Percentiles rank a stretch among this genome's conserved stretches.
Evolutionary conservation across 345 rosid species (phyloP).

Genomic region (Eucalyptus cloeziana): DNA sequence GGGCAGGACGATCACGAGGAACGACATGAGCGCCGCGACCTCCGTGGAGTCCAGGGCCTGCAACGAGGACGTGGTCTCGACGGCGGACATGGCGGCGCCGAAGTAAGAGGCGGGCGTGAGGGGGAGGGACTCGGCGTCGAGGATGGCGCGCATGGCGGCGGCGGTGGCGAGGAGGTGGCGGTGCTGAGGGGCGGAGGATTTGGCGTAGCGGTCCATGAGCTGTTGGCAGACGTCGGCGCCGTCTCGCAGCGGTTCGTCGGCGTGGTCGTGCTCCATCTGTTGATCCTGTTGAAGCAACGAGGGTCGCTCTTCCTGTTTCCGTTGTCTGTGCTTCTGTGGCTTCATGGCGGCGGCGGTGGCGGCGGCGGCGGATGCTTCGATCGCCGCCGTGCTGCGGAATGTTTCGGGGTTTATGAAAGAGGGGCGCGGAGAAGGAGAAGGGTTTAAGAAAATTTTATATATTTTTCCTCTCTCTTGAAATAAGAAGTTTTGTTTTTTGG

Average conservation of each 20-base stretch:
- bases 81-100: slow-evolving; percentile 57
- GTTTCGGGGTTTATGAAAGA: neutral
- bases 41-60: slow-evolving; percentile 35
- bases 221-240: slow-evolving; percentile 66
- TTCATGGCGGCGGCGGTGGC: neutral
- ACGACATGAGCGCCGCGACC: slow-evolving; percentile 54
- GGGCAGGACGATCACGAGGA: slow-evolving; percentile 49
- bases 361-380: neutral
- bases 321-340: neutral
- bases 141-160: slow-evolving; percentile 82
- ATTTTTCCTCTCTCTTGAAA: neutral
- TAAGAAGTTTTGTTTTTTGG: too few species aligned
- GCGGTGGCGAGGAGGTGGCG: slow-evolving; percentile 88
- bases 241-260: slow-evolving; percentile 13
- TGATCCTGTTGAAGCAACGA: neutral
- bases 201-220: slow-evolving; percentile 80
- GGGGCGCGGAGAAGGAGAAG: neutral
- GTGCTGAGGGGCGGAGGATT: slow-evolving; percentile 78
- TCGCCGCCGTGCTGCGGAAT: neutral
- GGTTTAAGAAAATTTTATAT: neutral
- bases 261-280: neutral
- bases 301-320: neutral
- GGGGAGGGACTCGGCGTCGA: slow-evolving; percentile 50
- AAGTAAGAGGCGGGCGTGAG: slow-evolving; percentile 58
- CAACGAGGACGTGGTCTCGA: slow-evolving; percentile 13